Base-by-base conservation (phyloP, 768 basidiomycete species). In the Xerocomellus chrysenteron region DNA sequence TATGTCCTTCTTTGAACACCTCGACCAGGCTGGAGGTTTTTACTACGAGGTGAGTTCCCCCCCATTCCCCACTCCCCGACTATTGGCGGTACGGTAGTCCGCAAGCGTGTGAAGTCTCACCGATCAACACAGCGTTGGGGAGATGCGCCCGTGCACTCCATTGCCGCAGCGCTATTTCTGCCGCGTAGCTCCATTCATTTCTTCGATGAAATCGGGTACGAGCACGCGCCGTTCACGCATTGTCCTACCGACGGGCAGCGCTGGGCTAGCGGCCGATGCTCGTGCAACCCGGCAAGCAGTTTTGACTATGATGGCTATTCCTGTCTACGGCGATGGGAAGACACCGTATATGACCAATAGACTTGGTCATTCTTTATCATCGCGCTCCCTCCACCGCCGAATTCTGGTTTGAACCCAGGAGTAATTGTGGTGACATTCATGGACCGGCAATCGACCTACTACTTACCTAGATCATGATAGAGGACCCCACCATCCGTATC, bases 141-240 rank as follows among this genome's bases (percentile, higher is more conserved):
- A 47, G 96, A 98, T 75, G 96, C 96, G 17, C 85, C 85, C 3
- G 89, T 94, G 9, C 92, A 94, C 68, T 90, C 88, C 51, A 94
- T 98, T 55, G 97, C 91, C 45, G 96, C 92, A 0, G 85, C 95
- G 1, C 76, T 99, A 11, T 92, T 98, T 66, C 85, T 92, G 0
- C 84, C 81, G 64, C 93, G 92, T 65, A 87, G 88, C 12, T 88
- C 94, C 70, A 86, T 98, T 47, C 92, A 97, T 72, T 99, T 93
- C 78, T 98, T 98, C 77, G 81, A 88, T 54, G 94, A 98, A 63
- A 94, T 99, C 45, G 96, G 69, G 13, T 70, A 70, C 35, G 63
- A 70, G 26, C 68, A 69, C 16, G n/a, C 63, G 5, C 68, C 69
- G 2, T 71, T 48, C 44, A 71, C 63, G 5, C 68, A 70, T 26